Base-by-base conservation (phyloP, 2,329 filamentous ascomycete genomes). In the Penicillium corylophilum region DNA sequence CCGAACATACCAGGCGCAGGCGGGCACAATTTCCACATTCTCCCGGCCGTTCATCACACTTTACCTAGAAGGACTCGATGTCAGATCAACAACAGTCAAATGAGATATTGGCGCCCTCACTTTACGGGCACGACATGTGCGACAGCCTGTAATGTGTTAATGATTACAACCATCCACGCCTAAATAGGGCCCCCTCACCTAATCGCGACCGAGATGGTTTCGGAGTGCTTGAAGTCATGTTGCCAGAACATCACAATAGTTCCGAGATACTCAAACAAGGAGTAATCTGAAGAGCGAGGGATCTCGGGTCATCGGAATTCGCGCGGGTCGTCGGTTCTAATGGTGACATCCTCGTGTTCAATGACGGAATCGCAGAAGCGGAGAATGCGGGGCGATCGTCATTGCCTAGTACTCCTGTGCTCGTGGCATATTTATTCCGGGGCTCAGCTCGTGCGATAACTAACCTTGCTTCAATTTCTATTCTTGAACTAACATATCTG, bases 71-170 rank as follows among this genome's bases (percentile, higher is more conserved):
- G 22, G 38, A 24, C 15, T 39, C n/a, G 2, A 5, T 24, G 29
- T 48, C 31, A 43, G 39, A 4, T 10, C 8, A 31, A 28, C 13
- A 6, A 8, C 4, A n/a, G 15, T 15, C 9, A 5, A 20, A 28
- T 28, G 38, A 4, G 7, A 5, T 9, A 10, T 5, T 4, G 18
- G 28, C 2, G 5, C 18, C 51, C 59, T 56, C 35, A 61, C 59
- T 51, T 61, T 61, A 13, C 59, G 59, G n/a, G 59, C 57, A 15
- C 59, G 57, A 44, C 59, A 61, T 5, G 59, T 61, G 16, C 53
- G 55, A 49, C 57, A 61, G 15, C 59, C 59, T 60, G 18, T 42
- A 15, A 15, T 15, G 20, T 33, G 20, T 50, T 47, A 52, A 29
- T 28, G 13, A n/a, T 22, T 9, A 39, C 18, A n/a, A n/a, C n/a